Conservation (phyloP, 2,329 filamentous ascomycete species). For the Elsinoe perseae region DNA sequence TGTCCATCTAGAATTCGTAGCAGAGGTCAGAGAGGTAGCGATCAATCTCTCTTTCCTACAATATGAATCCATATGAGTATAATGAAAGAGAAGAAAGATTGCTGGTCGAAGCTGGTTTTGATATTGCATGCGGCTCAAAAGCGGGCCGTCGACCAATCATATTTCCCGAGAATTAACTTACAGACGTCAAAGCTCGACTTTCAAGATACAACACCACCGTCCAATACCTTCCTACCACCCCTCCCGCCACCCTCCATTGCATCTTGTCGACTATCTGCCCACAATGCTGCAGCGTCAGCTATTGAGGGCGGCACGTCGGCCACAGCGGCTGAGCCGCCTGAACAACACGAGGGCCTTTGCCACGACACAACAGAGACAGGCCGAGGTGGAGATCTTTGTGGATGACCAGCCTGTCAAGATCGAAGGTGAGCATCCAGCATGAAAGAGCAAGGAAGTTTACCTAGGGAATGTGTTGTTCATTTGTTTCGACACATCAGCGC, state of each 20-base stretch:
- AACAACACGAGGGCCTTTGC: slow-evolving; percentile 70
- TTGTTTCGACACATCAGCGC: neutral
- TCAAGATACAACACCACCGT: slow-evolving; percentile 3
- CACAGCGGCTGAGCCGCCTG: slow-evolving; percentile 44
- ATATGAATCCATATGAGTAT: slow-evolving; percentile 54
- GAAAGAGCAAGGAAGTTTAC: neutral
- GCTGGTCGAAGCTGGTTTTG: slow-evolving; percentile 19
- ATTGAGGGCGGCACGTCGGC: slow-evolving; percentile 53
- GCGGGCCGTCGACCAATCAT: slow-evolving; percentile 51
- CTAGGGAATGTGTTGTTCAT: neutral
- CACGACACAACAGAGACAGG: slow-evolving; percentile 67
- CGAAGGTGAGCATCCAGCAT: slow-evolving; percentile 60
- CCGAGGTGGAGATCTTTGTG: slow-evolving; percentile 79
- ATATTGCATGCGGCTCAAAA: slow-evolving; percentile 20
- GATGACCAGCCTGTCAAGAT: slow-evolving; percentile 98
- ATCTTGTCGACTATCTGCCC: slow-evolving; percentile 20
- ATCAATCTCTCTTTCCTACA: slow-evolving; percentile 49
- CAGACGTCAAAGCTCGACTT: slow-evolving; percentile 4
- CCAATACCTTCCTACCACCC: slow-evolving; percentile 10
- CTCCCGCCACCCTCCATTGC: slow-evolving; percentile 19
- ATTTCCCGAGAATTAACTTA: slow-evolving; percentile 33
- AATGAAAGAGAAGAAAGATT: slow-evolving; percentile 33
- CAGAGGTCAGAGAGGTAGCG: slow-evolving; percentile 51
- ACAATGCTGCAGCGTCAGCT: slow-evolving; percentile 58
- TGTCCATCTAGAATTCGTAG: slow-evolving; percentile 52